phyloP scores from a whole-genome alignment of 768 basidiomycete genomes.

The Hygrophoropsis aurantiaca region DNA sequence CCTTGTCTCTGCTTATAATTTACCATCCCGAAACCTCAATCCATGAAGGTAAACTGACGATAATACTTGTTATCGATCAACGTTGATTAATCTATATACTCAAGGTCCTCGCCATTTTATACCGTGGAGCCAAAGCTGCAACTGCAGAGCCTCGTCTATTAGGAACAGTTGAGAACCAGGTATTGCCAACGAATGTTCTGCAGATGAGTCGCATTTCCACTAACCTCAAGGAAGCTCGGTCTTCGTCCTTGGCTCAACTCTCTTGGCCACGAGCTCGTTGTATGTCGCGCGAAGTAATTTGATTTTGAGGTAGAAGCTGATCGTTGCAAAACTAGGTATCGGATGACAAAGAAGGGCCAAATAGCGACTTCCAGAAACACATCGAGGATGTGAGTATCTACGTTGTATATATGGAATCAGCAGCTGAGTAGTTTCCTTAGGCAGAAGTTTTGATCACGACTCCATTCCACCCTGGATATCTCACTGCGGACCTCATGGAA shows the following conservation, averaged over 20 bases:
- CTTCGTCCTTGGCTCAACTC: slow-evolving; percentile 34
- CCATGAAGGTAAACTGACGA: not conserved
- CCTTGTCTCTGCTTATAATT: slow-evolving; percentile 6
- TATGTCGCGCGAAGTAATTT: not conserved
- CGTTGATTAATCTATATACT: not conserved
- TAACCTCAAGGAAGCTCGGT: slow-evolving; percentile 25
- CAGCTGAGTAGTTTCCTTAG: not conserved
- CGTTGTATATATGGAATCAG: not conserved
- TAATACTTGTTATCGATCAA: not conserved
- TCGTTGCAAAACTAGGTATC: slow-evolving; percentile 20
- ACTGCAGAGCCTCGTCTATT: slow-evolving; percentile 28
- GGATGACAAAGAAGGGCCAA: slow-evolving; percentile 39
- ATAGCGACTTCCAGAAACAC: slow-evolving; percentile 37
- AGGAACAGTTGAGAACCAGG: slow-evolving; percentile 37
- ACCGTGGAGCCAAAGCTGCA: slow-evolving; percentile 22
- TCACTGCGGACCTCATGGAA: slow-evolving; percentile 22
- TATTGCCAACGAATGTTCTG: slow-evolving; percentile 2
- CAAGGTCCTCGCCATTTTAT: slow-evolving; percentile 21
- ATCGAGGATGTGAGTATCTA: slow-evolving; percentile 27
- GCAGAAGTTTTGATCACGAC: slow-evolving; percentile 23
- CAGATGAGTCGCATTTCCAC: not conserved
- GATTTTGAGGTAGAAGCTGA: not conserved
- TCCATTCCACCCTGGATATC: slow-evolving; percentile 30
- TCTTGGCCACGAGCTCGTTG: slow-evolving; percentile 38
- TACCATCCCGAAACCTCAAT: too few relatives aligned